Evolutionary conservation across 768 basidiomycete genomes (phyloP), one percentile per base, ranked within the genome.

Genomic region (Boletus subcaerulescens): DNA sequence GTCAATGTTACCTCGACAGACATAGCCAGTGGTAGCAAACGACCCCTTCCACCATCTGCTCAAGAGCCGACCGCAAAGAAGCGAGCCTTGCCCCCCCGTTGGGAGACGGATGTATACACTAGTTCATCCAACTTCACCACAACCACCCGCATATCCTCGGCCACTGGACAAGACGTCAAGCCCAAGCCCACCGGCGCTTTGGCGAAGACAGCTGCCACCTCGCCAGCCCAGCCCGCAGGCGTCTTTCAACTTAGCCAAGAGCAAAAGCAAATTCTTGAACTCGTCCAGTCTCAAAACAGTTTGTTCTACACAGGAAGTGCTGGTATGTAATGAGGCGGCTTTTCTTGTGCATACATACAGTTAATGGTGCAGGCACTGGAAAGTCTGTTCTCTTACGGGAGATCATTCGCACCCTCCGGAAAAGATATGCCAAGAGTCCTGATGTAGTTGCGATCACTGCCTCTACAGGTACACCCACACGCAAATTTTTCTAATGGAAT

Each of bases 291-390:
- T 13, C 85, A 83, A 3, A 70, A 84, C 44, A 96, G 85, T 63
- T 65, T 98, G 31, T 99, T 99, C 65, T 99, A 98, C 70, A 99
- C 96, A 2, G 97, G 97, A 26, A 93, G 91, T 76, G 97, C 97
- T 55, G 96, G 95, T 97, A 59, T 59, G 85, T 72, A 31, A 45
- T 45, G 41, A 33, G 36, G 15, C 40, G 17, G 45, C 42, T 52
- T 58, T 56, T 40, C 52, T 36, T 53, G 32, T 43, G 54, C 62
- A 65, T 62, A 63, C 55, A 57, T 55, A 35, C 55, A 52, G n/a
- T 45, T 24, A 4, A 49, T 9, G 31, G 8, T 45, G 1, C 47
- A 97, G 96, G 96, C 58, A 97, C 96, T 13, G 96, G 96, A 45
- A 98, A 98, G 73, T 98, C 95, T 4, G 93, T 98, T 24, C 80